Base-by-base conservation (phyloP, 352 stramenopile genomes). In the Thalassiosira oceanica region DNA sequence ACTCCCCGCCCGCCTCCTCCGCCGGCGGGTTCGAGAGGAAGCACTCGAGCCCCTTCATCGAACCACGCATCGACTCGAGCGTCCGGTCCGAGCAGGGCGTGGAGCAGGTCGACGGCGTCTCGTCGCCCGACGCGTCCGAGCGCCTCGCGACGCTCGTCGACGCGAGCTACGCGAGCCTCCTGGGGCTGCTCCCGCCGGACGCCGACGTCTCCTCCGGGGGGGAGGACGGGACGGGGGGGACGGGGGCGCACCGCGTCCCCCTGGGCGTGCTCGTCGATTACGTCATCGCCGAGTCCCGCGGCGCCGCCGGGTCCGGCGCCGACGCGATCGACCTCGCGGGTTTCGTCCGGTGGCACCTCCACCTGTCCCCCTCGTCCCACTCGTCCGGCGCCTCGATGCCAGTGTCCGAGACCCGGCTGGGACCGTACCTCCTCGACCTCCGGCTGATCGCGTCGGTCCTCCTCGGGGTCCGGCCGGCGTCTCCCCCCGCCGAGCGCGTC, bases 391-490 rank as follows among this genome's bases (percentile, higher is more conserved):
- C 41, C 7, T 35, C 45, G 4, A 58, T 81, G 27, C 50, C 62
- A 3, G 8, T 66, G 11, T 51, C 46, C 2, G 56, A 83, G 44
- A 61, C 42, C 42, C 73, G 75, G 45, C 57, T 88, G 13, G 73
- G 72, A 11, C 74, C 74, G 5, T 80, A 84, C 15, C 57, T 88
- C 0, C 57, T 84, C 13, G 84, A 91, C 31, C 52, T 91, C 7
- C 70, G 76, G 28, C 45, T 91, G 13, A 84, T 91, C 44, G 79
- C 69, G 1, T 66, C 75, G 18, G 71, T 89, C 15, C 54, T 89
- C 2, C 88, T 89, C 56, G 84, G 84, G 3, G 57, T 91, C 20
- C 68, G 78, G 21, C 84, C 84, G 7, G 70, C 76, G 35, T 36
- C 63, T 7, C 72, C 79, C 5, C 62, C 50, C 37, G 62, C 85